Evolutionary conservation across 2,329 filamentous ascomycete species (phyloP).

Genomic region (Neonectria punicea): DNA sequence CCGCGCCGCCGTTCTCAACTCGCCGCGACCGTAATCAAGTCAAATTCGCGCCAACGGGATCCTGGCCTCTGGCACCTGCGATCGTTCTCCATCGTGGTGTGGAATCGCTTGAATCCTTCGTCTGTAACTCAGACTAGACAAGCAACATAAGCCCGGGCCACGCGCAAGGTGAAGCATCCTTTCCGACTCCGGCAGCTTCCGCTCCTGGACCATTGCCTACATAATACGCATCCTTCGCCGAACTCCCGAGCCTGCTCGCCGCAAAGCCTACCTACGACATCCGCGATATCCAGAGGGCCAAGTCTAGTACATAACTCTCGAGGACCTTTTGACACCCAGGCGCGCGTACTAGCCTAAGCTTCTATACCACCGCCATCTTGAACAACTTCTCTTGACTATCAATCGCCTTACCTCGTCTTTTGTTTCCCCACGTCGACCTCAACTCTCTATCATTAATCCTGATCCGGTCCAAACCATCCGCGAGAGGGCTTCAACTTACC

Average conservation of each 20-base stretch:
- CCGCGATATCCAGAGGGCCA: neutral
- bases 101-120: conserved; percentile 15
- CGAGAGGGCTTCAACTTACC: neutral
- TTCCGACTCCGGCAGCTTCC: conserved; percentile 29
- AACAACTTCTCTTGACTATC: neutral
- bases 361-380: neutral
- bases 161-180: conserved; percentile 19
- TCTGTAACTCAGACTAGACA: conserved; percentile 21
- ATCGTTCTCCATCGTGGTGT: neutral
- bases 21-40: conserved; percentile 7
- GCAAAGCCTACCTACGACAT: neutral
- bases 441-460: neutral
- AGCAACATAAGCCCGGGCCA: conserved; percentile 25
- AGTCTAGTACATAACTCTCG: neutral
- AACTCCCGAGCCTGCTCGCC: neutral
- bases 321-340: neutral
- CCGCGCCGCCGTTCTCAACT: neutral
- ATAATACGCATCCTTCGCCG: neutral
- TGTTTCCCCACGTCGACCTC: neutral
- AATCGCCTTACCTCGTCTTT: neutral
- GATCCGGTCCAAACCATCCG: neutral
- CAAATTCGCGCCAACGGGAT: conserved; percentile 5
- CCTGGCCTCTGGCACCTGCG: conserved; percentile 4
- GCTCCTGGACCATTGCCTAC: neutral
- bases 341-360: neutral